phyloP scores from a whole-genome alignment of 2,329 filamentous ascomycete genomes.

The Lachnellula occidentalis region DNA sequence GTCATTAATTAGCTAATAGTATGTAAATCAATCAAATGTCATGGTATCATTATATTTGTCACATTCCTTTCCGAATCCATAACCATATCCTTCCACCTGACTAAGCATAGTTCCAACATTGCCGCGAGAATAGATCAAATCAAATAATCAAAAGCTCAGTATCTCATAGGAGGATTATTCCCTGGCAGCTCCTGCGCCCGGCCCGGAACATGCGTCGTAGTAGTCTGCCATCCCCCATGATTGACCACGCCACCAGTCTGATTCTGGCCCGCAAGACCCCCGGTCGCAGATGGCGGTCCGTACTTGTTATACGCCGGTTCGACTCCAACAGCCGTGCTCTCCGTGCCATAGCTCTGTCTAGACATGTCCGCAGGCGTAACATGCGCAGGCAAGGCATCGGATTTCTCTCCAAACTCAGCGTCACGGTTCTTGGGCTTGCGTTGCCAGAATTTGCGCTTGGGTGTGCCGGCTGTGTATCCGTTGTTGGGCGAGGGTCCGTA shows the following conservation, averaged over 20 bases:
- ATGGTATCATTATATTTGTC: not conserved
- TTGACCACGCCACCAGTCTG: not conserved
- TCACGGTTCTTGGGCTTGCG: constrained; percentile 19
- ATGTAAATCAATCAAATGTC: not conserved
- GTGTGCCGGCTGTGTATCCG: constrained; percentile 59
- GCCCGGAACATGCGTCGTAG: not conserved
- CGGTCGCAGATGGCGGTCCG: not conserved
- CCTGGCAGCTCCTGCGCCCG: not conserved
- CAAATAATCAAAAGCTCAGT: too few relatives aligned
- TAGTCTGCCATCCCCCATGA: not conserved
- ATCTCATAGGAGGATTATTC: too few relatives aligned
- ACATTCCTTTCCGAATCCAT: not conserved
- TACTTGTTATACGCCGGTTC: not conserved
- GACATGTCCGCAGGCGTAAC: constrained; percentile 32
- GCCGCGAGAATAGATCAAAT: too few relatives aligned
- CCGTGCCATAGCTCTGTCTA: constrained; percentile 22
- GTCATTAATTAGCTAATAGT: not conserved
- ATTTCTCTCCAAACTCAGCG: constrained; percentile 21
- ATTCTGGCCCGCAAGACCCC: not conserved
- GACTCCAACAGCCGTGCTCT: constrained; percentile 21
- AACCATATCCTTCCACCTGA: not conserved
- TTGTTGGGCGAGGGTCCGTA: constrained; percentile 61
- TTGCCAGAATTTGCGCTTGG: constrained; percentile 34
- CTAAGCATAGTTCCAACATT: too few relatives aligned
- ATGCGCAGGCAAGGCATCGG: constrained; percentile 35